Base-by-base conservation (phyloP, 2,329 filamentous ascomycete genomes). In the Sclerotinia borealis region DNA sequence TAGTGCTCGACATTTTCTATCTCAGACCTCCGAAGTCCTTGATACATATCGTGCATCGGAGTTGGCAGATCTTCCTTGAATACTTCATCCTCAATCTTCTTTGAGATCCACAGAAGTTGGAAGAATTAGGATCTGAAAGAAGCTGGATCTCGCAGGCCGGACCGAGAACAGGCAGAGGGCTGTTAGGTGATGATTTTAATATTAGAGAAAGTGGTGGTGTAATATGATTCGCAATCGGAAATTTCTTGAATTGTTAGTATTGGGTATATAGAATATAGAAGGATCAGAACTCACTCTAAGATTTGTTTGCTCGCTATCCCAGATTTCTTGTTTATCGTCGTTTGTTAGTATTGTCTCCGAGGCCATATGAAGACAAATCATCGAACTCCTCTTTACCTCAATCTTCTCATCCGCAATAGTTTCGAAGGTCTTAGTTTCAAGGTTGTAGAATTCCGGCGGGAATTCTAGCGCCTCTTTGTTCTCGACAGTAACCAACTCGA, bases 191-290 rank as follows among this genome's bases (percentile, higher is more conserved):
- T 27, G 22, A 41, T 22, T n/a, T 64, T 25, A 10, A 50, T 22
- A 66, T 51, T 1, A 73, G 72, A 5, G 71, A 69, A 6, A 75
- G 63, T 7, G 71, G 74, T 31, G 73, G 74, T 19, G 74, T 74
- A 7, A 75, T 61, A 41, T 67, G 68, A 34, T 71, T 68, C 17
- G 68, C 54, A 11, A 41, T 62, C 31, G 39, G 61, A 43, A 65
- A 69, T 72, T 73, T 58, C 45, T 52, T 13, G 4, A 37, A 34
- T 2, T 4, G 34, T 61, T 25, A 61, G 59, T 7, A 37, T 50
- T 17, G 4, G 22, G 17, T 59, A 34, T 3, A 3, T 27, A 59
- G 11, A 43, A 22, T 1, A 2, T 25, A 15, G 15, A 7, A 9
- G 5, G 4, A 48, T 1, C 2, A 29, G 1, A 45, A 67, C 68